Base-by-base conservation (phyloP, 1,284 basidiomycete genomes). In the Sanguinoderma infundibulare region DNA sequence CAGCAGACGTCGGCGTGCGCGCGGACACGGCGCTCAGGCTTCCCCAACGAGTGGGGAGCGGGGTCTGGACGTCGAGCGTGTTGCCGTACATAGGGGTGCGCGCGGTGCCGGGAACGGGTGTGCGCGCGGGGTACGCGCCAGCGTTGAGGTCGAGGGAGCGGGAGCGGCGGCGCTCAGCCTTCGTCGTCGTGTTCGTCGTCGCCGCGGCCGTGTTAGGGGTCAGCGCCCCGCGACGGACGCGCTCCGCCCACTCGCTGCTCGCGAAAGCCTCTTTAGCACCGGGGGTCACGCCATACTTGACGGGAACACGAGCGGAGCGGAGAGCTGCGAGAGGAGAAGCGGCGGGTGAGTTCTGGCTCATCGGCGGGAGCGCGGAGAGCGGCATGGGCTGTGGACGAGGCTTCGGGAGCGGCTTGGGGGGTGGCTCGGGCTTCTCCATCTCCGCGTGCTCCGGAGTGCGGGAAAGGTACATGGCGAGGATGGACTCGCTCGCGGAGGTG, bases 381-480 rank as follows among this genome's bases (percentile, higher is more conserved):
- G 65, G 63, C 54, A 62, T 63, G 30, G 58, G 63, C 38, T 53
- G 53, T 7, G 63, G 60, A 46, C 57, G 61, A 8, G 57, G 56
- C 57, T 64, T 65, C n/a, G 49, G 34, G 34, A 40, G 53, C 39
- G 59, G 52, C 58, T 66, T 66, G 17, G 65, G 61, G 5, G 65
- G 65, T 5, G 57, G 61, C 4, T 55, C 28, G 26, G 63, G 63
- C 56, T 61, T 62, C 15, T 53, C 53, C 61, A 60, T 65, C 36
- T 64, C 63, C 14, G 52, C 57, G 34, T 42, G 47, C 38, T 61
- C 56, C 3, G 70, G 59, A 1, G 65, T 59, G n/a, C 63, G 65
- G 5, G 69, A 70, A 32, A 69, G 61, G 62, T 73, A 75, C 73
- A 75, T 72, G 59, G 68, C 71, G 49, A 75, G 66, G 36, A 75